Evolutionary conservation across 1,284 basidiomycete genomes (phyloP), one percentile per base, ranked within the genome.

Genomic region (Fomitopsis betulina): DNA sequence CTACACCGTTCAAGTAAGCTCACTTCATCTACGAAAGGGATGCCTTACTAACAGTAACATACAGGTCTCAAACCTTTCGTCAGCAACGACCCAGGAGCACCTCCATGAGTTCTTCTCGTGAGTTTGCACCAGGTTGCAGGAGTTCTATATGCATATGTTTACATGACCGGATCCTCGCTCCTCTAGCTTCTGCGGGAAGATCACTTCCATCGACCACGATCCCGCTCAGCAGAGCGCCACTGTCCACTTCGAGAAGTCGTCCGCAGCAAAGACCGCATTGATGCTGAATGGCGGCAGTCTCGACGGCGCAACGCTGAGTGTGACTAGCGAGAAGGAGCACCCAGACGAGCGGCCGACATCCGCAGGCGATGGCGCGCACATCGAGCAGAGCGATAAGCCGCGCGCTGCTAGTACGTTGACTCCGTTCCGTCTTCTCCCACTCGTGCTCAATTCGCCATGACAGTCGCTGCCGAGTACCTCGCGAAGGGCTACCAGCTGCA

Each of bases 401-500:
- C 79, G 89, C 47, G 88, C 89, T 27, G 91, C 85, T 43, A 91
- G 89, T 90, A 63, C 61, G 55, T 65, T 32, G 38, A 42, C 3
- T 17, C 9, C 6, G n/a, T 10, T 27, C 9, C 33, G 12, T 43
- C 43, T 55, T 25, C 3, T n/a, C 45, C 35, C 49, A 6, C 42
- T 17, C 10, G 5, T 7, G 33, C 55, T 56, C 33, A 49, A 7
- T 13, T 37, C 35, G 4, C 9, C 7, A 17, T 50, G 8, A 9
- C 68, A 76, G 92, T 96, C 67, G 89, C 89, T 21, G 94, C 94
- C 39, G 94, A 96, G 72, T 94, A 95, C 73, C 84, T 98, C 38
- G 89, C 92, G 1, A 86, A 83, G 69, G 95, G 95, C 2, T 97
- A 97, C 75, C 70, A 71, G 50, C 81, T 97, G 40, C 87, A 87